Evolutionary conservation across 306 rosid species (phyloP).

Genomic region (Sophora flavescens): DNA sequence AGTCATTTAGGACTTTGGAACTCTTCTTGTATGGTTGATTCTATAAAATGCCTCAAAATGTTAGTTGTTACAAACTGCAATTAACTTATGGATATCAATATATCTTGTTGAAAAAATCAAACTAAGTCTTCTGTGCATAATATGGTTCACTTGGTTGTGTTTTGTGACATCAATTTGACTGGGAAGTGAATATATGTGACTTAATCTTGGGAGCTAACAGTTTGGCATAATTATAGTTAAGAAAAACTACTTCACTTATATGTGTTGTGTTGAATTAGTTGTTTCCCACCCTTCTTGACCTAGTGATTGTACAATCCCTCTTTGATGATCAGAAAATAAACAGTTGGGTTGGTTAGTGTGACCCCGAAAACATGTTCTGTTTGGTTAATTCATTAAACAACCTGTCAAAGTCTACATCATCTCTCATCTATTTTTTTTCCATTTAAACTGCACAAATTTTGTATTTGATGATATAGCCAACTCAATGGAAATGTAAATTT

Average conservation of each 20-base stretch:
- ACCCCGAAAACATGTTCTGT: conserved; percentile 14
- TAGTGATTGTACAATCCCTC: neutral
- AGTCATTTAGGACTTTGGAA: neutral
- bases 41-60: neutral
- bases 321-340: neutral
- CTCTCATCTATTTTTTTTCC: neutral
- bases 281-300: neutral
- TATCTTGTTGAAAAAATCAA: neutral
- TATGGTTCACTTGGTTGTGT: neutral
- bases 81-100: neutral
- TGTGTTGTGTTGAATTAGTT: neutral
- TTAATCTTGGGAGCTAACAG: neutral
- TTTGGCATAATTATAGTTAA: neutral
- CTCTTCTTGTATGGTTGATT: neutral
- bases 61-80: neutral
- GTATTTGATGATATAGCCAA: neutral
- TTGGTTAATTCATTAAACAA: conserved; percentile 8
- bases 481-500: neutral
- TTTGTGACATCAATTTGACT: neutral
- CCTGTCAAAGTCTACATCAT: neutral
- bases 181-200: conserved; percentile 7
- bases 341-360: neutral
- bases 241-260: neutral
- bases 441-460: conserved; percentile 10
- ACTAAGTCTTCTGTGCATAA: neutral